A percentile compares a stretch with the other conserved stretches of the same genome.
Evolutionary conservation across 495 filamentous ascomycete genomes (phyloP).

Genomic region (Hyaloscypha variabilis): DNA sequence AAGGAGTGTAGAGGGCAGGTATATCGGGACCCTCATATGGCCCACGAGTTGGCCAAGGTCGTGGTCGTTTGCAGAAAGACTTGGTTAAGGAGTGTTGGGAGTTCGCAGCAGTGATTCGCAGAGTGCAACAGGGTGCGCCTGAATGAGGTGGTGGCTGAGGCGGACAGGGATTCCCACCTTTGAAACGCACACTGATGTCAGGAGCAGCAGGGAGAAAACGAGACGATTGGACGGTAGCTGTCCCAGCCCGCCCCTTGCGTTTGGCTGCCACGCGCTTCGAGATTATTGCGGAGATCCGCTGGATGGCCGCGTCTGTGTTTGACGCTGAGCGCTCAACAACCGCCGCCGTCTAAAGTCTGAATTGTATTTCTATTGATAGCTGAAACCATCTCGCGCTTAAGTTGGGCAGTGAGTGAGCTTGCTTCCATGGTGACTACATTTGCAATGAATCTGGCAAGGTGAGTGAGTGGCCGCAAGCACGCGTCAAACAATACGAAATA

Average conservation of each 20-base stretch:
- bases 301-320: not conserved
- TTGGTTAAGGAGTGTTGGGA: not conserved
- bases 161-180: not conserved
- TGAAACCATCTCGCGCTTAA: conserved; percentile 8
- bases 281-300: not conserved
- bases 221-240: not conserved
- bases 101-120: not conserved
- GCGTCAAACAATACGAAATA: not conserved
- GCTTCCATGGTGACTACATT: not conserved
- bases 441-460: not conserved
- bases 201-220: too few relatives aligned
- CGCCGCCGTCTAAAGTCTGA: not conserved
- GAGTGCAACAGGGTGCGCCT: not conserved
- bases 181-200: not conserved
- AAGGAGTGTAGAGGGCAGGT: not conserved
- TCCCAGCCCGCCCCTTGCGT: not conserved
- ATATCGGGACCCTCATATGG: not conserved
- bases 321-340: not conserved
- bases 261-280: not conserved
- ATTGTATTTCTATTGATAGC: conserved; percentile 5
- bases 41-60: not conserved
- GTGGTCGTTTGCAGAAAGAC: not conserved
- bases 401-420: not conserved
- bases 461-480: not conserved
- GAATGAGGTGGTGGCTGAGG: not conserved